A percentile compares a stretch with the other conserved stretches of the same genome.
Conservation (phyloP, 345 rosid genomes). For the Acer negundo region DNA sequence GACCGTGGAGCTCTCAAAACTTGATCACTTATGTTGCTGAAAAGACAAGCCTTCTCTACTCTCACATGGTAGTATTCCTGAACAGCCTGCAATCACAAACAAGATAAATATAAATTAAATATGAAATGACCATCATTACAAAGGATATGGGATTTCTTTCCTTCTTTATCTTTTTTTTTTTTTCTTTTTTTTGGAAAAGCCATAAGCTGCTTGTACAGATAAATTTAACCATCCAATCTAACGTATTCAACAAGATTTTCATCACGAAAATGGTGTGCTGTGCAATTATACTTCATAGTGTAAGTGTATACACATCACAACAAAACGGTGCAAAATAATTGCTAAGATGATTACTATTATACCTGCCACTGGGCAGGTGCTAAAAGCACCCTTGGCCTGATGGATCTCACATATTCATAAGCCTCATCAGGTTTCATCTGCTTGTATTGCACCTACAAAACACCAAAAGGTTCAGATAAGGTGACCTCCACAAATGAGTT, state of each 20-base stretch:
- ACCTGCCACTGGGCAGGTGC: slow-evolving; percentile 96
- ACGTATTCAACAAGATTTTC: background rate
- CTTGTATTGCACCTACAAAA: slow-evolving; percentile 67
- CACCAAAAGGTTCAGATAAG: background rate
- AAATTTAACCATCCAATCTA: background rate
- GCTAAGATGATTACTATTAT: slow-evolving; percentile 14
- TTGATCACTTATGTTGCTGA: slow-evolving; percentile 28
- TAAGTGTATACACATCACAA: background rate
- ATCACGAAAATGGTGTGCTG: background rate
- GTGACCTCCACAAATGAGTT: background rate
- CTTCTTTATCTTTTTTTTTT: no score
- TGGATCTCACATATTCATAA: slow-evolving; percentile 72
- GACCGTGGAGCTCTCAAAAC: slow-evolving; percentile 28
- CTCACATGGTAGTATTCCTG: slow-evolving; percentile 62
- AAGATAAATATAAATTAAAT: background rate
- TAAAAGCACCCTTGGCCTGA: slow-evolving; percentile 86
- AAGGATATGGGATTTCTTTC: background rate
- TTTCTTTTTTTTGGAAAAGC: no score
- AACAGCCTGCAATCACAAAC: slow-evolving; percentile 65
- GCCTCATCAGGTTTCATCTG: slow-evolving; percentile 89
- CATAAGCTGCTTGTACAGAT: background rate
- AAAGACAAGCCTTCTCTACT: slow-evolving; percentile 37
- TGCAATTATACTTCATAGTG: background rate
- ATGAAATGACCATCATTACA: background rate
- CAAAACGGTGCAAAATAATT: background rate